Evolutionary conservation across 1,284 basidiomycete species (phyloP), one percentile per base, ranked within the genome.

Genomic region (Puccinia brachypodii): DNA sequence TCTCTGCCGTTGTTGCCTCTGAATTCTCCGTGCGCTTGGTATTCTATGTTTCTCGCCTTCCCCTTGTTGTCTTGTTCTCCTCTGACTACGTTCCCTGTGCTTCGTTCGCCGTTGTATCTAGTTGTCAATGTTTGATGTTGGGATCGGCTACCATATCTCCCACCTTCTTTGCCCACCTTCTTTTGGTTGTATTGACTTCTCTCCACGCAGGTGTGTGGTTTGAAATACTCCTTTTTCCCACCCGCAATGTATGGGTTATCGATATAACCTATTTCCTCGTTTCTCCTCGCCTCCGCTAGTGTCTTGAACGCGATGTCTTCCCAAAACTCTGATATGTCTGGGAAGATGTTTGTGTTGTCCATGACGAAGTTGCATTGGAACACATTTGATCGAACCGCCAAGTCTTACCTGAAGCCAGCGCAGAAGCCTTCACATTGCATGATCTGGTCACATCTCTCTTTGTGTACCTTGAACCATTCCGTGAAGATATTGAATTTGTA

Each of bases 201-300:
- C n/a, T n/a, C n/a, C n/a, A n/a, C n/a, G n/a, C 38, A 9, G 11
- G 68, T 47, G 28, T 9, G 3, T 13, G 68, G 68, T 8, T 71
- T 11, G 19, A 33, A 71, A 28, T 22, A 28, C 9, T 44, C 6
- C 19, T 25, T 19, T 6, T 16, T 19, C 2, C 68, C 68, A 2
- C 68, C 68, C 13, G 42, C 40, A 38, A 71, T 28, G 25, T 71
- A 71, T 0, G 68, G 68, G 47, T 71, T 71, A 50, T 71, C 68
- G 19, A 25, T 3, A 13, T n/a, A 71, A 16, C 25, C 68, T 19
- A 71, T 19, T 71, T 71, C 68, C 13, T 50, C n/a, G 13, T n/a
- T 38, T 2, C 11, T 1, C 16, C 42, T 31, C 25, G 42, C 38
- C 47, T 42, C 3, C 7, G 22, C 11, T 7, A 9, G 31, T 16